Evolutionary conservation across 441 rosid genomes (phyloP).

Genomic region (Hura crepitans): DNA sequence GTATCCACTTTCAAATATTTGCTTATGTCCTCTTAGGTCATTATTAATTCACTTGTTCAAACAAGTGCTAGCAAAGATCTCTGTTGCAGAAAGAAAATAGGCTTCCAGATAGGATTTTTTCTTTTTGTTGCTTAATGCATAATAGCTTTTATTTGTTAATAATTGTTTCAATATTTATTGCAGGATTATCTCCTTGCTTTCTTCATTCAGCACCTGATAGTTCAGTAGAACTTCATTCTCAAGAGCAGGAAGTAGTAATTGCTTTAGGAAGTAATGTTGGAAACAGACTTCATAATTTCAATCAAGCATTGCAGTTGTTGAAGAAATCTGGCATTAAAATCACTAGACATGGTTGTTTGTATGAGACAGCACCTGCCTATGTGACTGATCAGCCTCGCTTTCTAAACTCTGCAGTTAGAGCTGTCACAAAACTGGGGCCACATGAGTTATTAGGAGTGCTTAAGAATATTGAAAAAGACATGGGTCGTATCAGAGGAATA

Average conservation of each 20-base stretch:
- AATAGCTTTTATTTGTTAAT: constrained; percentile 11
- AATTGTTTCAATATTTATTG: constrained; percentile 13
- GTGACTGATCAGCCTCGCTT: constrained; percentile 87
- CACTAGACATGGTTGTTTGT: constrained; percentile 71
- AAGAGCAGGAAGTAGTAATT: constrained; percentile 78
- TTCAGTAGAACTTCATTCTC: constrained; percentile 48
- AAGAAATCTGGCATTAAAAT: constrained; percentile 53
- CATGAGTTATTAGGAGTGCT: constrained; percentile 69
- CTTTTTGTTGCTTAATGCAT: background rate
- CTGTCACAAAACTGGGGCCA: constrained; percentile 71
- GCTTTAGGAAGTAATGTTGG: constrained; percentile 96
- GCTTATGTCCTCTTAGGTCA: background rate
- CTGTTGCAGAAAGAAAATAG: background rate
- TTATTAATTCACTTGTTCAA: background rate
- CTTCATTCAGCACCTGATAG: constrained; percentile 37
- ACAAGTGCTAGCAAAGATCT: background rate
- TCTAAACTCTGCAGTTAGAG: constrained; percentile 90
- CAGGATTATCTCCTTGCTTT: constrained; percentile 39
- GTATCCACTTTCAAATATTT: background rate
- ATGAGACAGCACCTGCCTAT: constrained; percentile 88
- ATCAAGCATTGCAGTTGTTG: constrained; percentile 62
- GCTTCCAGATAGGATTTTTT: background rate
- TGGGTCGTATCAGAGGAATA: constrained; percentile 76
- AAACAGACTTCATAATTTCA: constrained; percentile 60
- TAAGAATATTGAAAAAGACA: constrained; percentile 69